Evolutionary conservation across 768 basidiomycete species (phyloP).

Genomic region (Boletus coccyginus): DNA sequence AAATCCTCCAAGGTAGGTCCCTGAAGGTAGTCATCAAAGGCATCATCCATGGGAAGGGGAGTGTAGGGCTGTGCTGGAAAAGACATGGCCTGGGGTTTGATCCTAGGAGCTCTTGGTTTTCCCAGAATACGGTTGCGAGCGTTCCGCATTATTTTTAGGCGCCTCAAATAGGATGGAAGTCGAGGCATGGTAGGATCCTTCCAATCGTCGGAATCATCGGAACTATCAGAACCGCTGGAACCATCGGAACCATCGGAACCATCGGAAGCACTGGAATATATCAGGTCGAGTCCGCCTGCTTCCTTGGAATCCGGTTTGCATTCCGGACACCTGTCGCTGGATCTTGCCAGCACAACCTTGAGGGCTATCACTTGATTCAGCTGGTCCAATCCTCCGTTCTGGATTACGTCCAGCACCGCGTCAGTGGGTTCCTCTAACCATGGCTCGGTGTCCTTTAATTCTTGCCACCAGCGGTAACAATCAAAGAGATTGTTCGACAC

Average conservation of each 20-base stretch:
- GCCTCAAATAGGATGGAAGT: neutral
- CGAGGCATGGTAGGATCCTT: neutral
- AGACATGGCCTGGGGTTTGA: neutral
- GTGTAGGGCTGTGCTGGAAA: neutral
- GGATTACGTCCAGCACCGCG: neutral
- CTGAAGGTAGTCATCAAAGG: neutral
- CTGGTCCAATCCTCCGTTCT: neutral
- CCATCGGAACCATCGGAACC: neutral
- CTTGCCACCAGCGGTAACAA: neutral
- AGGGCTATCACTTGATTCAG: neutral
- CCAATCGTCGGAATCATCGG: neutral
- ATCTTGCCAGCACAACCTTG: neutral
- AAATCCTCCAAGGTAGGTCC: constrained; percentile 5
- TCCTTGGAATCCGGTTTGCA: neutral
- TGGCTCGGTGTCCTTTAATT: neutral
- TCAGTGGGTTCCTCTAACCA: constrained; percentile 5
- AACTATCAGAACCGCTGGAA: too few relatives aligned
- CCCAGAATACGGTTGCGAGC: neutral
- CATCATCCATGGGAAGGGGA: neutral
- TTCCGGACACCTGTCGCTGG: neutral
- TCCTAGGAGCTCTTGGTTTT: neutral
- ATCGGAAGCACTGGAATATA: too few relatives aligned
- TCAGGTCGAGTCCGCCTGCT: too few relatives aligned
- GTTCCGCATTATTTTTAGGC: neutral
- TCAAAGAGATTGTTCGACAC: neutral